phyloP scores from a whole-genome alignment of 768 basidiomycete genomes.

The Lentinus tigrinus region DNA sequence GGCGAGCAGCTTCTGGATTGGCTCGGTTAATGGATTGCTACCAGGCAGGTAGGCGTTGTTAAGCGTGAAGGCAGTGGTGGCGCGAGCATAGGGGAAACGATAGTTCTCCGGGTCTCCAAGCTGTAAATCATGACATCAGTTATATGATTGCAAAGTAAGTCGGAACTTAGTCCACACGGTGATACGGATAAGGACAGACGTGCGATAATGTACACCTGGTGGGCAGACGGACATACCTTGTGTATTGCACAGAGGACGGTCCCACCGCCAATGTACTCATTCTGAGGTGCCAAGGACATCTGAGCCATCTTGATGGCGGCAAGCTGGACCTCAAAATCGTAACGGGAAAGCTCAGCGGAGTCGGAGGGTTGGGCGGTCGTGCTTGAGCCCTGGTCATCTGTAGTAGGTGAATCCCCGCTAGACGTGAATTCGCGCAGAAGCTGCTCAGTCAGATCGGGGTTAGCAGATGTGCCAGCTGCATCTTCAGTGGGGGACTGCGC shows the following conservation, averaged over 20 bases:
- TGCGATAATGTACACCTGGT: no score
- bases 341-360: slow-evolving; percentile 18
- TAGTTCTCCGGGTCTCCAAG: slow-evolving; percentile 36
- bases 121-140: slow-evolving; percentile 17
- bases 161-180: no score
- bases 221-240: slow-evolving; percentile 35
- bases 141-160: no score
- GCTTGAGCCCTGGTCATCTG: background rate
- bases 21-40: slow-evolving; percentile 35
- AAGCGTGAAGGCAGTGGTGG: slow-evolving; percentile 22
- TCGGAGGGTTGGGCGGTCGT: background rate
- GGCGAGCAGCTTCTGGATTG: slow-evolving; percentile 32
- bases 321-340: slow-evolving; percentile 36
- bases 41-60: slow-evolving; percentile 8
- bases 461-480: slow-evolving; percentile 26
- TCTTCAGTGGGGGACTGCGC: slow-evolving; percentile 9
- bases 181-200: no score
- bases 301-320: slow-evolving; percentile 43
- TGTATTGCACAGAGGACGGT: slow-evolving; percentile 47
- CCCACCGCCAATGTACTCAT: slow-evolving; percentile 50
- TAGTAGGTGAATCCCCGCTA: slow-evolving; percentile 17
- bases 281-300: slow-evolving; percentile 42
- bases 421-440: no score
- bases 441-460: no score
- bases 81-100: slow-evolving; percentile 41